A percentile compares a stretch with the other conserved stretches of the same genome.
Evolutionary conservation across 495 filamentous ascomycete genomes (phyloP).

Genomic region (Hyaloscypha finlandica): DNA sequence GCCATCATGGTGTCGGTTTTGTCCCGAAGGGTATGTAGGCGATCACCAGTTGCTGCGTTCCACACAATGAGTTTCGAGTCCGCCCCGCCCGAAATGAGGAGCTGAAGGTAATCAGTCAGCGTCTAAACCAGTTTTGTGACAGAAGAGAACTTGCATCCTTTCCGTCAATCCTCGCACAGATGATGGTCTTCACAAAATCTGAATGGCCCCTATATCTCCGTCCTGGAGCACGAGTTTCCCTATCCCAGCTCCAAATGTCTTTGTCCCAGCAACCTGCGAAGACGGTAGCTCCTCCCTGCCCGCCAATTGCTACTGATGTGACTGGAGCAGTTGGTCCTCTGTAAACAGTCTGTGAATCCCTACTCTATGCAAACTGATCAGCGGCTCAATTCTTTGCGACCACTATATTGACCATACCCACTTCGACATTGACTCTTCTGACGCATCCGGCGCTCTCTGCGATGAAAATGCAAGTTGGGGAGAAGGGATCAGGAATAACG

Average conservation of each 20-base stretch:
- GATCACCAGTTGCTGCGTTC: constrained; percentile 65
- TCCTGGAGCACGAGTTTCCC: constrained; percentile 41
- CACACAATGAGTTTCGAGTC: constrained; percentile 87
- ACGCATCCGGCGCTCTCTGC: constrained; percentile 83
- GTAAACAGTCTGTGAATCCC: constrained; percentile 48
- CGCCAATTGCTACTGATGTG: constrained; percentile 72
- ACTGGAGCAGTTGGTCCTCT: constrained; percentile 78
- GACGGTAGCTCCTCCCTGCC: constrained; percentile 54
- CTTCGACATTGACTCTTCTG: constrained; percentile 71
- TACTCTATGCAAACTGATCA: constrained; percentile 20
- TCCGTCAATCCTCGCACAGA: constrained; percentile 53
- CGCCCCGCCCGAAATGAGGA: constrained; percentile 79
- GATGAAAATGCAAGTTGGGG: constrained; percentile 65
- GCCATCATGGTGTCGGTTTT: constrained; percentile 66
- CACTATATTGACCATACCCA: constrained; percentile 53
- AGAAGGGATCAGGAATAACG: constrained; percentile 65
- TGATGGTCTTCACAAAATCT: constrained; percentile 86
- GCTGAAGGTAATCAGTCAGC: constrained; percentile 12
- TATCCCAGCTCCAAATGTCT: constrained; percentile 79
- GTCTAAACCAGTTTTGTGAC: background rate
- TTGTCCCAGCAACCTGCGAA: constrained; percentile 97
- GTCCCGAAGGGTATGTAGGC: constrained; percentile 72
- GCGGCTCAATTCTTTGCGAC: background rate
- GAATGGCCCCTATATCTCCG: constrained; percentile 72
- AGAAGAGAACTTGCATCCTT: constrained; percentile 48